These are phyloP conservation scores for Tulasnella sp. DNA, from an alignment of 768 basidiomycete species.

Conservation along the genomic window DNA sequence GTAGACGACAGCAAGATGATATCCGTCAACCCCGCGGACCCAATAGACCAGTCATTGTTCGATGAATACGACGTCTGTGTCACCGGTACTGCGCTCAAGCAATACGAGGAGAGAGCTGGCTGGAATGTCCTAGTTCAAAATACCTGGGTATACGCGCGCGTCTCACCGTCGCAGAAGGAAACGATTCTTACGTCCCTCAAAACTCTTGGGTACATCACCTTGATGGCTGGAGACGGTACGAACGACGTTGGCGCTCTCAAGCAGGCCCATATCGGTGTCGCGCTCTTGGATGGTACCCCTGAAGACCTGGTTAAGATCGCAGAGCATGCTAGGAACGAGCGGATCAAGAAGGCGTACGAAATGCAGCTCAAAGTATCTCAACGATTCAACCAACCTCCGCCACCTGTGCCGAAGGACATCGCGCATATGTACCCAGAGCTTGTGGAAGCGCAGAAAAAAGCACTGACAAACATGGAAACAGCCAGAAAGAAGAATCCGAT, in stretches of 20 bases:
- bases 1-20: slow-evolving; percentile 89
- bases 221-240: slow-evolving; percentile 99
- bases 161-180: slow-evolving; percentile 93
- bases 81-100: slow-evolving; percentile 87
- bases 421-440: slow-evolving; percentile 83
- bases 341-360: slow-evolving; percentile 95
- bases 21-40: slow-evolving; percentile 66
- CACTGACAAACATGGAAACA: slow-evolving; percentile 46
- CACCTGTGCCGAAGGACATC: slow-evolving; percentile 81
- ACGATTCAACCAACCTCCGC: slow-evolving; percentile 86
- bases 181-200: slow-evolving; percentile 86
- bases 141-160: slow-evolving; percentile 97
- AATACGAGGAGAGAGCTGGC: slow-evolving; percentile 57
- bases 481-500: slow-evolving; percentile 77
- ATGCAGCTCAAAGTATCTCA: slow-evolving; percentile 84
- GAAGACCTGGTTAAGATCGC: slow-evolving; percentile 92
- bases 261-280: slow-evolving; percentile 95
- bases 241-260: slow-evolving; percentile 98
- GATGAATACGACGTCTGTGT: slow-evolving; percentile 91
- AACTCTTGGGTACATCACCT: slow-evolving; percentile 75
- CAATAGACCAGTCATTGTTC: slow-evolving; percentile 67
- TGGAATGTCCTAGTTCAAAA: slow-evolving; percentile 82
- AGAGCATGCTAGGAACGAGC: slow-evolving; percentile 78
- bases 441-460: slow-evolving; percentile 79
- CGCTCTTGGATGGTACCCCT: slow-evolving; percentile 77